A percentile compares a stretch with the other conserved stretches of the same genome.
Conservation (phyloP, 2,329 filamentous ascomycete species). For the Aphanocladium album region DNA sequence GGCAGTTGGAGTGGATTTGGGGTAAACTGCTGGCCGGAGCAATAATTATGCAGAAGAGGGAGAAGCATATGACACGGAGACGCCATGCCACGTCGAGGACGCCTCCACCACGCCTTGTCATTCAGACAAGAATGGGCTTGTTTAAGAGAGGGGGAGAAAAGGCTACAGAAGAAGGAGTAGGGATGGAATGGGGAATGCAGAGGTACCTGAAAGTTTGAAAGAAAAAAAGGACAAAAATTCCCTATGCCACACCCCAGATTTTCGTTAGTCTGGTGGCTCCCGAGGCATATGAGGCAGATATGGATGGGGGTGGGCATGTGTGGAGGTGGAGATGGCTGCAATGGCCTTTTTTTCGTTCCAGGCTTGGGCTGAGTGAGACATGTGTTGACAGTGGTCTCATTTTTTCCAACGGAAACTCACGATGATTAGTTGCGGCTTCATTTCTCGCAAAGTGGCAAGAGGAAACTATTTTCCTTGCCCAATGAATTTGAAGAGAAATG, state of each 20-base stretch:
- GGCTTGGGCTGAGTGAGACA: slow-evolving; percentile 4
- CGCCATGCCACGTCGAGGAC: not conserved
- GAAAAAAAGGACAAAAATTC: not conserved
- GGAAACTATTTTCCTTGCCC: not conserved
- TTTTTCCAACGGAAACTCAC: not conserved
- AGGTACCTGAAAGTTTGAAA: not conserved
- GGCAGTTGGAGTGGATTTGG: too few relatives aligned
- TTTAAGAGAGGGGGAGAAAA: not conserved
- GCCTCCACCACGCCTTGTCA: not conserved
- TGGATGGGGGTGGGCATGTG: not conserved
- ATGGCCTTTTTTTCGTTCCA: not conserved
- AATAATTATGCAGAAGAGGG: too few relatives aligned
- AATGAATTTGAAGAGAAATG: not conserved
- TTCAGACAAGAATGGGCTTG: not conserved
- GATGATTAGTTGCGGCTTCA: not conserved
- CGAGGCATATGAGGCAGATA: not conserved
- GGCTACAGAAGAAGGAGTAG: not conserved
- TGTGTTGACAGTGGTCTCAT: not conserved
- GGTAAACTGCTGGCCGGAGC: too few relatives aligned
- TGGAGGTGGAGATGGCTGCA: not conserved
- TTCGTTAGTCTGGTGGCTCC: not conserved
- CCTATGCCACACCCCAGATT: not conserved
- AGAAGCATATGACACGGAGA: not conserved
- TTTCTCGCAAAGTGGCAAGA: not conserved
- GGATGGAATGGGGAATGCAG: not conserved